Conservation (phyloP, 1,139 yeast species). For the Arxiozyma bovina region DNA sequence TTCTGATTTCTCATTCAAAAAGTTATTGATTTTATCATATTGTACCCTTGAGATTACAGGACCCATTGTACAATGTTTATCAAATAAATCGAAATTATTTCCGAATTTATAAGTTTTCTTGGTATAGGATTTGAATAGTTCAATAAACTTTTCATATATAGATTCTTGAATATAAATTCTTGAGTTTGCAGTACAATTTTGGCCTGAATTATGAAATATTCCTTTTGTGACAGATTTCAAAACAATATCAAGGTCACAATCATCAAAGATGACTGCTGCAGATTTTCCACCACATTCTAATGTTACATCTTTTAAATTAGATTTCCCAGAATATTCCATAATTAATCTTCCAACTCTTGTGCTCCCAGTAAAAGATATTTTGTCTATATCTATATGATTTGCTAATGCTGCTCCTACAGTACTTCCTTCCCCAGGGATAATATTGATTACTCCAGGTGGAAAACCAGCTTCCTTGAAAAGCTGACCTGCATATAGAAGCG, state of each 20-base stretch:
- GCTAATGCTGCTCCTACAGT: conserved; percentile 54
- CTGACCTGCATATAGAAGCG: conserved; percentile 47
- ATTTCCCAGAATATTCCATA: conserved; percentile 53
- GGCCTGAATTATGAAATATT: conserved; percentile 78
- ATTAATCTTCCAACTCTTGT: conserved; percentile 49
- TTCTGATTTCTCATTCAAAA: not conserved
- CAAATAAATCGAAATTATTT: conserved; percentile 38
- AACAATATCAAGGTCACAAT: conserved; percentile 69
- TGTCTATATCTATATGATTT: conserved; percentile 46
- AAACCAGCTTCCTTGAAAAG: conserved; percentile 56
- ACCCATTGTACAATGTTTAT: conserved; percentile 52
- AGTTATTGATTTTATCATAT: conserved; percentile 40
- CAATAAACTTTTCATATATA: conserved; percentile 54
- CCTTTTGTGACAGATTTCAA: conserved; percentile 83
- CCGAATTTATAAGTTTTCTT: conserved; percentile 49
- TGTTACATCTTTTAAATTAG: conserved; percentile 62
- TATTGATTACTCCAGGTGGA: conserved; percentile 63
- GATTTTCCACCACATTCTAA: conserved; percentile 92
- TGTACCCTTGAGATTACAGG: conserved; percentile 68
- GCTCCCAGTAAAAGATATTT: conserved; percentile 60
- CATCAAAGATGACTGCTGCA: conserved; percentile 62
- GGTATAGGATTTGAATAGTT: conserved; percentile 41
- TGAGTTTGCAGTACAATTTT: conserved; percentile 85
- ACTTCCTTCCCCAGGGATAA: conserved; percentile 49
- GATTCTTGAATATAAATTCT: conserved; percentile 66